A percentile compares a stretch with the other conserved stretches of the same genome.
These are phyloP conservation scores for Ophiostoma novo-ulmi DNA, from an alignment of 2,329 filamentous ascomycete species.

Conservation along the genomic window DNA sequence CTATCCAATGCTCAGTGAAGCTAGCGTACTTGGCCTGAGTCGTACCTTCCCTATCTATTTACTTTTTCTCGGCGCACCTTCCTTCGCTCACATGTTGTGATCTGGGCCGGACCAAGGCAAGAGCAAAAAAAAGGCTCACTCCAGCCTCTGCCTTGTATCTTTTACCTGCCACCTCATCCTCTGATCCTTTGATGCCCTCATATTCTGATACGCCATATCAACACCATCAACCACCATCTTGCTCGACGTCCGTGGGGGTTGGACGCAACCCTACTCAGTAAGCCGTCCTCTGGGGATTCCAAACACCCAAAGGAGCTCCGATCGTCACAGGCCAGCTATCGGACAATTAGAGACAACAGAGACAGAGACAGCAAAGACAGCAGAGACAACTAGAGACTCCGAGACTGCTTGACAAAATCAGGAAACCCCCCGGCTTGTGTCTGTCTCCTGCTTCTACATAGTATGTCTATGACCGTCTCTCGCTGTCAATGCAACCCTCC, in stretches of 20 bases:
- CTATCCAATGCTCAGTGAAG: not conserved
- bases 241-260: not conserved
- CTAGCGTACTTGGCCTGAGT: not conserved
- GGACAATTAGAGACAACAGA: not conserved
- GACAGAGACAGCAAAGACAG: not conserved
- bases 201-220: not conserved
- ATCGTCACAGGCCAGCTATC: not conserved
- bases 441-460: not conserved
- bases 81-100: not conserved
- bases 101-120: not conserved
- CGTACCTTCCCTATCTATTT: not conserved
- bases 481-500: not conserved
- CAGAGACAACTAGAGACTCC: not conserved
- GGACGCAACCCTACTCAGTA: not conserved
- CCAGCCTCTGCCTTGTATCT: not conserved
- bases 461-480: not conserved
- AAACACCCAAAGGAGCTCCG: not conserved
- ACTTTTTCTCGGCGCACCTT: not conserved
- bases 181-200: no score
- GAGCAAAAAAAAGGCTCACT: not conserved
- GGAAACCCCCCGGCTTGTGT: not conserved
- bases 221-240: not conserved
- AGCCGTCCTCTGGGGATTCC: conserved; percentile 4
- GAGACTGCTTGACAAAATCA: not conserved
- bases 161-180: no score